These are phyloP conservation scores for Melocanna baccifera DNA, from an alignment of 176 grass and related monocot species.

Conservation along the genomic window DNA sequence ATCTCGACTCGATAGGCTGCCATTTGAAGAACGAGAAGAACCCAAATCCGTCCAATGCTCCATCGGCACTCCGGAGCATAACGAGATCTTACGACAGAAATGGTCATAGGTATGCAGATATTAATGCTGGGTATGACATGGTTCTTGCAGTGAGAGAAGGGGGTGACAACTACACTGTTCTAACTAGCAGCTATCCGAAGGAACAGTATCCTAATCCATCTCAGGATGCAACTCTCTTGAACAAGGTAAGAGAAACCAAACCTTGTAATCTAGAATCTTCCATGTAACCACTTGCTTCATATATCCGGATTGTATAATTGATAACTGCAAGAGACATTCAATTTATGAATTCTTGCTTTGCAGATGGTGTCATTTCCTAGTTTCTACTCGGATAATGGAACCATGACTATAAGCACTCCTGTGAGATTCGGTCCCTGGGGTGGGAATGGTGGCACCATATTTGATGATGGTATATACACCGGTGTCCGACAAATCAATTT, in stretches of 20 bases:
- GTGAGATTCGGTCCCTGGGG: constrained; percentile 88
- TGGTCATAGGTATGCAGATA: constrained; percentile 38
- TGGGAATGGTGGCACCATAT: constrained; percentile 81
- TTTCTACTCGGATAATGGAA: constrained; percentile 55
- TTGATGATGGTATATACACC: constrained; percentile 89
- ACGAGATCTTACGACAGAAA: constrained; percentile 38
- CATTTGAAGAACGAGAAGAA: too few relatives aligned
- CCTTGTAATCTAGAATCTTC: background rate
- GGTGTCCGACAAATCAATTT: constrained; percentile 81
- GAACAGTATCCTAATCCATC: constrained; percentile 36
- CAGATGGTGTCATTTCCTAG: constrained; percentile 64
- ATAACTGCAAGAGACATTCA: background rate
- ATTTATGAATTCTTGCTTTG: background rate
- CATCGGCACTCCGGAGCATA: constrained; percentile 45
- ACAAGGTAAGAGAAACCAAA: constrained; percentile 41
- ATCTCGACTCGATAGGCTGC: too few relatives aligned
- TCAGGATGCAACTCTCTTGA: constrained; percentile 34
- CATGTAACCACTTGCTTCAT: background rate
- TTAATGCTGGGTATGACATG: constrained; percentile 48
- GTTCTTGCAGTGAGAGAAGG: constrained; percentile 49
- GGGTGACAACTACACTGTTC: constrained; percentile 47
- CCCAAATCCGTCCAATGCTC: constrained; percentile 17
- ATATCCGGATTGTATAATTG: background rate
- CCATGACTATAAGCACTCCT: constrained; percentile 42
- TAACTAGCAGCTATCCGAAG: constrained; percentile 38